Base-by-base conservation (phyloP, 495 filamentous ascomycete genomes). In the Aspergillus indologenus region DNA sequence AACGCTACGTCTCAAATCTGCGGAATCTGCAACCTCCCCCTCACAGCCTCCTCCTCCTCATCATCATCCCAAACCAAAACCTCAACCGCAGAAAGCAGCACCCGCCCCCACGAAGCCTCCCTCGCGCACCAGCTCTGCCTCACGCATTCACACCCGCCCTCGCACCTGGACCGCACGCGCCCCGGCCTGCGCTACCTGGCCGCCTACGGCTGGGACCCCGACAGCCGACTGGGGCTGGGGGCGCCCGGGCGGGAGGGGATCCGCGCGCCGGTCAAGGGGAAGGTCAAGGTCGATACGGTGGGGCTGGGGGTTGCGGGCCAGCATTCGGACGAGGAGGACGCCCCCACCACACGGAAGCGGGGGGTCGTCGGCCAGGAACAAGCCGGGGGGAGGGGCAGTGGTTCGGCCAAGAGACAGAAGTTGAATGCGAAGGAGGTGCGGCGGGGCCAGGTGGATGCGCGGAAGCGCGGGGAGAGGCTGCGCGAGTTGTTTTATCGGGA, bases 191-290 rank as follows among this genome's bases (percentile, higher is more conserved):
- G 81, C 55, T 86, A 90, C 51, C 83, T 98, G 3, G 80, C 86
- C 29, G 79, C 85, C 1, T 86, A 91, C 61, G 92, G 93, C 42
- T 98, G 90, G 89, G 90, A 96, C 68, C 91, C 90, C 0, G 92
- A 98, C 72, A 80, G 83, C 40, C 74, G 90, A 21, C 64, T 74
- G 6, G 92, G 92, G 0, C 79, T 98, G 0, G 92, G 92, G 0
- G 79, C 79, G 19, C 60, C 68, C 0, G 86, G 88, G 1, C 72
- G 76, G 7, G 83, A 92, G 66, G 93, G 92, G 3, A 87, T 90
- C 26, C 76, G 83, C 50, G 85, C 82, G 61, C 93, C 92, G 0
- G 71, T 97, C 59, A 93, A 92, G 63, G 74, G 81, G 7, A 85
- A 81, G 56, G 72, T 80, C 42, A 96, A 96, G 72, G 81, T 84